Evolutionary conservation across 306 rosid species (phyloP).

Genomic region (Cicer bijugum): DNA sequence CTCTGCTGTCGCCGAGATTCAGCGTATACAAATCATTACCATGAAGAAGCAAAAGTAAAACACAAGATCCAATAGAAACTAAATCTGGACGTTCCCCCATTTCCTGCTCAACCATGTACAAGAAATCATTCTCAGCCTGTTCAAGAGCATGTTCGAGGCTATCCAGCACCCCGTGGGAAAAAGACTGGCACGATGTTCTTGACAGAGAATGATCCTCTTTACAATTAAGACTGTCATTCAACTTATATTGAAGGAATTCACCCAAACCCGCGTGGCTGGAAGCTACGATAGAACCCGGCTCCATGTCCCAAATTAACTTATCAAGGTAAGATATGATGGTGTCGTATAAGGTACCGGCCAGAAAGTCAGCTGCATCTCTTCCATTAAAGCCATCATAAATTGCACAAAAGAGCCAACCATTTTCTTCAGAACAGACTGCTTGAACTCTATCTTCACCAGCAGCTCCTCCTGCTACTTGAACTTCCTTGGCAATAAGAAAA

Average conservation of each 20-base stretch:
- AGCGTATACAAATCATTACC: slow-evolving; percentile 88
- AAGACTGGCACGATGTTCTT: slow-evolving; percentile 41
- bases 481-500: slow-evolving; percentile 75
- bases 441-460: slow-evolving; percentile 99
- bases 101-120: slow-evolving; percentile 97
- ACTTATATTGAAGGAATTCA: slow-evolving; percentile 47
- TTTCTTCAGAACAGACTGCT: slow-evolving; percentile 97
- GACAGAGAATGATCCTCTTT: slow-evolving; percentile 43
- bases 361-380: slow-evolving; percentile 97
- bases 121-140: slow-evolving; percentile 89
- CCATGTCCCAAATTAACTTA: slow-evolving; percentile 65
- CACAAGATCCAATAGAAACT: slow-evolving; percentile 96
- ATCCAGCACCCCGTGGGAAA: slow-evolving; percentile 69
- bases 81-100: slow-evolving; percentile 96
- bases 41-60: slow-evolving; percentile 81
- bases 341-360: slow-evolving; percentile 93
- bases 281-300: slow-evolving; percentile 47
- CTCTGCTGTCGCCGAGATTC: slow-evolving; percentile 92
- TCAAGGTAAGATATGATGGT: slow-evolving; percentile 70
- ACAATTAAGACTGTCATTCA: slow-evolving; percentile 44
- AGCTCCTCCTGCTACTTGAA: slow-evolving; percentile 99
- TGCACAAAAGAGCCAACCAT: slow-evolving; percentile 97
- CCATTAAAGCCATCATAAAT: slow-evolving; percentile 98
- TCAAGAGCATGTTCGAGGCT: slow-evolving; percentile 71
- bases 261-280: slow-evolving; percentile 44